Conservation (phyloP, 306 rosid genomes). For the Hippophae gyantsensis region DNA sequence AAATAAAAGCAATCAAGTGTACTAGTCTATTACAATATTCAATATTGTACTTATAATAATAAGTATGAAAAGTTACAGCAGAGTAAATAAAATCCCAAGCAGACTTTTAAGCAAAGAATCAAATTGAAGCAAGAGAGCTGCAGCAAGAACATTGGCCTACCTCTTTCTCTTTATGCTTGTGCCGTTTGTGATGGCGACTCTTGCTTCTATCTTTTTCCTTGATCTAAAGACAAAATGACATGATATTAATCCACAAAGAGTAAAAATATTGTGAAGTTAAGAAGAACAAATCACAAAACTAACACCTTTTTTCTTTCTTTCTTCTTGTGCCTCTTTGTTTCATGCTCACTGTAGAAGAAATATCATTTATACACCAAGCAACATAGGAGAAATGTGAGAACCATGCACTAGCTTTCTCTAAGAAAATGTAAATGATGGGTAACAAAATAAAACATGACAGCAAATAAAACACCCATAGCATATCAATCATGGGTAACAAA, state of each 20-base stretch:
- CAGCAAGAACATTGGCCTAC: conserved; percentile 33
- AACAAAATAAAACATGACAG: too few relatives aligned
- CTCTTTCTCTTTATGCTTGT: conserved; percentile 67
- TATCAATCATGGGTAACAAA: too few relatives aligned
- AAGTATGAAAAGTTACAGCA: background rate
- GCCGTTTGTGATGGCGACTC: conserved; percentile 54
- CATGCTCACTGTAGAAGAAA: conserved; percentile 70
- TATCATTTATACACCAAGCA: conserved; percentile 40
- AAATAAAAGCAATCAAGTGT: background rate
- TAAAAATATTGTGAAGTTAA: background rate
- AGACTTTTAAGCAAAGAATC: background rate
- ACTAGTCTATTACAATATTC: background rate
- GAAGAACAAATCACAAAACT: conserved; percentile 4
- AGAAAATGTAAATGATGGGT: background rate
- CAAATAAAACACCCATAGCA: too few relatives aligned
- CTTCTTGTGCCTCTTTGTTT: conserved; percentile 74
- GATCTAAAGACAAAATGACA: conserved; percentile 22
- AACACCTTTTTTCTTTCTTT: conserved; percentile 58
- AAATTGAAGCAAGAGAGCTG: conserved; percentile 7
- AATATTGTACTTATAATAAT: background rate
- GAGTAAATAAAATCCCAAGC: background rate
- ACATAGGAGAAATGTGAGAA: conserved; percentile 7
- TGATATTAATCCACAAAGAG: background rate
- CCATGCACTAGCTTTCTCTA: background rate
- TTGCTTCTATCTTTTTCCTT: conserved; percentile 70